Percentiles rank a stretch among this genome's conserved stretches.
Conservation (phyloP, 805 yeast species). For the Yarrowia deformans region DNA sequence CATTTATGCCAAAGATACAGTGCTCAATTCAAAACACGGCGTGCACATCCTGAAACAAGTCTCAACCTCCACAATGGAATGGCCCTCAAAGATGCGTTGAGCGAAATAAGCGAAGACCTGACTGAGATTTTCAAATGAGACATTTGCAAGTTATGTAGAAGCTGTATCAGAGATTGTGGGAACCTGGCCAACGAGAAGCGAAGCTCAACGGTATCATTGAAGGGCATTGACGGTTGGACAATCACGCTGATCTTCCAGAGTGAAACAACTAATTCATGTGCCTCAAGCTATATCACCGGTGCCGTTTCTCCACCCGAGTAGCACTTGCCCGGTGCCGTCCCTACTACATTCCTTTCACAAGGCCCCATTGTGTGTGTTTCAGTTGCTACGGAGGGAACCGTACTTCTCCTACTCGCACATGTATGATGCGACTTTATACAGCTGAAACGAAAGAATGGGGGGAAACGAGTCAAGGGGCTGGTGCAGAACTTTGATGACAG, state of each 20-base stretch:
- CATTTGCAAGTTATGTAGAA: no score
- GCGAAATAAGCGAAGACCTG: neutral
- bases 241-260: neutral
- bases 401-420: slow-evolving; percentile 1
- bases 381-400: slow-evolving; percentile 3
- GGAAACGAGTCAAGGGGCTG: slow-evolving; percentile 1
- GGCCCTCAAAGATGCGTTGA: neutral
- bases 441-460: slow-evolving; percentile 24
- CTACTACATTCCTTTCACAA: neutral
- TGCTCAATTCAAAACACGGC: neutral
- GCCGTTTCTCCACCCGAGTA: neutral
- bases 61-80: neutral
- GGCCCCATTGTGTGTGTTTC: neutral
- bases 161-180: no score
- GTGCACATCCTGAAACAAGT: neutral
- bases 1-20: no score
- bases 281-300: neutral
- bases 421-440: neutral
- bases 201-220: neutral
- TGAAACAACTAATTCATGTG: neutral
- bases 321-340: neutral
- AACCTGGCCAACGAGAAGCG: no score
- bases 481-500: neutral
- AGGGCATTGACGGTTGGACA: neutral
- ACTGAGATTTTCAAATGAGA: no score